These are phyloP conservation scores for Phyllosticta citrichinensis DNA, from an alignment of 2,329 filamentous ascomycete genomes.

Conservation along the genomic window DNA sequence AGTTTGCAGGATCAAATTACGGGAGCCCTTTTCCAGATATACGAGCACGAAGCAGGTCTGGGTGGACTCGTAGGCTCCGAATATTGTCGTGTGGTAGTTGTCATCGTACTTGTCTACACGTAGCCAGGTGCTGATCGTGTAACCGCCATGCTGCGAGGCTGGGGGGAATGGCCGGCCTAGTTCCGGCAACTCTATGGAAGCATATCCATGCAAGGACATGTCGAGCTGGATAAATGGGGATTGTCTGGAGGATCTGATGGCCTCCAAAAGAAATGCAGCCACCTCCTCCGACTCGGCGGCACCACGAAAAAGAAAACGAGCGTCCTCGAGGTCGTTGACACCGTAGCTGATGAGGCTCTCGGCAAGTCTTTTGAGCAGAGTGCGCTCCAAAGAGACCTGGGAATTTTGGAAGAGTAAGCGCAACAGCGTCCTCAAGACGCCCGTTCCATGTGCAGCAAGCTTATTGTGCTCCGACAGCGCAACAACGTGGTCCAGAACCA, in stretches of 20 bases:
- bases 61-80: conserved; percentile 83
- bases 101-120: conserved; percentile 79
- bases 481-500: conserved; percentile 26
- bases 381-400: background rate
- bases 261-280: conserved; percentile 62
- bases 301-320: conserved; percentile 60
- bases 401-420: conserved; percentile 20
- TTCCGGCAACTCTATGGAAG: conserved; percentile 82
- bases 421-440: conserved; percentile 24
- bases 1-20: conserved; percentile 90
- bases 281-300: conserved; percentile 42
- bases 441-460: conserved; percentile 26
- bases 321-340: conserved; percentile 71
- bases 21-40: conserved; percentile 88
- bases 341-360: conserved; percentile 63
- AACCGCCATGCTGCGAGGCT: conserved; percentile 60
- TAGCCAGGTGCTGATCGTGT: conserved; percentile 85
- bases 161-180: conserved; percentile 80
- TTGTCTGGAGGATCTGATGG: conserved; percentile 62
- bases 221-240: conserved; percentile 92
- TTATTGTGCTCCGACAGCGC: conserved; percentile 28
- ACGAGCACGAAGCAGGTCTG: conserved; percentile 91
- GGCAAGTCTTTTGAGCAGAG: conserved; percentile 56
- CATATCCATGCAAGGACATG: conserved; percentile 75
- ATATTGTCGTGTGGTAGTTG: conserved; percentile 82